Conservation (phyloP, 352 stramenopile genomes). For the Phytopythium delawarense region DNA sequence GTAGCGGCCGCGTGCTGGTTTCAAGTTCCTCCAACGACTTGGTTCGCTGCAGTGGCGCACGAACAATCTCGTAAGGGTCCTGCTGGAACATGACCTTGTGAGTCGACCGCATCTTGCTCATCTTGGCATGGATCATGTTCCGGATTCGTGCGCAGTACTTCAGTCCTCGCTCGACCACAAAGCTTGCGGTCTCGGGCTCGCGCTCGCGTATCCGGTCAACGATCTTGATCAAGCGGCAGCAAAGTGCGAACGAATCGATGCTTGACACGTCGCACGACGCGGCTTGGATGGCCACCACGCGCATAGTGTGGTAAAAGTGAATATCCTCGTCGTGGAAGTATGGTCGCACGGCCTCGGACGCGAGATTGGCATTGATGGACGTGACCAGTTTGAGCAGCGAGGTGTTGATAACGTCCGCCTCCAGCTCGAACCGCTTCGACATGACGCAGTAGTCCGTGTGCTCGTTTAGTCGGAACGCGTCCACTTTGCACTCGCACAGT, state of each 20-base stretch:
- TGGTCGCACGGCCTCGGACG: constrained; percentile 24
- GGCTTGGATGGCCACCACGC: constrained; percentile 63
- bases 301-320: constrained; percentile 70
- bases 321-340: constrained; percentile 54
- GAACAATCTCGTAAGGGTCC: constrained; percentile 26
- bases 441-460: constrained; percentile 82
- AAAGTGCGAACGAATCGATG: constrained; percentile 74
- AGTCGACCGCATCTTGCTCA: constrained; percentile 81
- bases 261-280: constrained; percentile 69
- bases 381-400: constrained; percentile 44
- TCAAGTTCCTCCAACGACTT: constrained; percentile 76
- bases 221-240: constrained; percentile 74
- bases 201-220: constrained; percentile 64
- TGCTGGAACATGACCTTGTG: constrained; percentile 80
- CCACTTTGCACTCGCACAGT: constrained; percentile 73
- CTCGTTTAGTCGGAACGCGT: constrained; percentile 57
- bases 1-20: constrained; percentile 16
- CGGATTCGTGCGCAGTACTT: constrained; percentile 61
- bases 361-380: constrained; percentile 57
- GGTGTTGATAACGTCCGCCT: constrained; percentile 77
- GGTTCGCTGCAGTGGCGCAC: constrained; percentile 58
- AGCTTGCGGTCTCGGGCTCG: constrained; percentile 39
- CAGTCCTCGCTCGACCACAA: constrained; percentile 37
- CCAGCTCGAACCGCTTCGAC: constrained; percentile 68
- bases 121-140: constrained; percentile 81